Conservation (phyloP, 768 basidiomycete genomes). For the Macrocybe gigantea region DNA sequence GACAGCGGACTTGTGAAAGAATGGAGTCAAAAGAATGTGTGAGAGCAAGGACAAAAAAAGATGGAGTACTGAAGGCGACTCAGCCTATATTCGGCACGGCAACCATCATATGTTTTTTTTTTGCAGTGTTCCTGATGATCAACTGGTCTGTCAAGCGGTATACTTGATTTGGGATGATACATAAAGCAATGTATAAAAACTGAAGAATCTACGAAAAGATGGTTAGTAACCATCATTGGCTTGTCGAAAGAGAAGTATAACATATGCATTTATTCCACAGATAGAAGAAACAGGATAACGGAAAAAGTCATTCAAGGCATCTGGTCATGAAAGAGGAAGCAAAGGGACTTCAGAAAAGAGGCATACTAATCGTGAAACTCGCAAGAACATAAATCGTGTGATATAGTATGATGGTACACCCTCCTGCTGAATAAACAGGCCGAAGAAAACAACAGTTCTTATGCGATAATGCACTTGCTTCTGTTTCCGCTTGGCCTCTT, state of each 20-base stretch:
- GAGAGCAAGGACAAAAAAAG: slow-evolving; percentile 1
- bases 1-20: slow-evolving; percentile 4
- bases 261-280: slow-evolving; percentile 10
- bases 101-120: slow-evolving; percentile 6
- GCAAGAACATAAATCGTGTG: slow-evolving; percentile 67
- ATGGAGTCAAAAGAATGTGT: slow-evolving; percentile 3
- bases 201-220: too few relatives aligned
- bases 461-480: slow-evolving; percentile 68
- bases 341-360: slow-evolving; percentile 1
- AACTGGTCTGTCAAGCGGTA: background rate
- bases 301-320: slow-evolving; percentile 10
- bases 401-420: slow-evolving; percentile 37
- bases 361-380: slow-evolving; percentile 59
- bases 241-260: too few relatives aligned
- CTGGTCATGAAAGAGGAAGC: slow-evolving; percentile 3
- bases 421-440: slow-evolving; percentile 16
- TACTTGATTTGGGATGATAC: background rate
- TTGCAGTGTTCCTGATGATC: slow-evolving; percentile 10
- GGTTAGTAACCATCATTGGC: too few relatives aligned
- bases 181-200: too few relatives aligned
- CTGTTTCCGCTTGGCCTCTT: slow-evolving; percentile 41
- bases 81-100: slow-evolving; percentile 3
- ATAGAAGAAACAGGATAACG: slow-evolving; percentile 3
- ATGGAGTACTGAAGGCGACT: background rate
- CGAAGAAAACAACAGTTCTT: slow-evolving; percentile 23